Evolutionary conservation across 2,329 filamentous ascomycete genomes (phyloP).

Genomic region (Botrytis squamosa): DNA sequence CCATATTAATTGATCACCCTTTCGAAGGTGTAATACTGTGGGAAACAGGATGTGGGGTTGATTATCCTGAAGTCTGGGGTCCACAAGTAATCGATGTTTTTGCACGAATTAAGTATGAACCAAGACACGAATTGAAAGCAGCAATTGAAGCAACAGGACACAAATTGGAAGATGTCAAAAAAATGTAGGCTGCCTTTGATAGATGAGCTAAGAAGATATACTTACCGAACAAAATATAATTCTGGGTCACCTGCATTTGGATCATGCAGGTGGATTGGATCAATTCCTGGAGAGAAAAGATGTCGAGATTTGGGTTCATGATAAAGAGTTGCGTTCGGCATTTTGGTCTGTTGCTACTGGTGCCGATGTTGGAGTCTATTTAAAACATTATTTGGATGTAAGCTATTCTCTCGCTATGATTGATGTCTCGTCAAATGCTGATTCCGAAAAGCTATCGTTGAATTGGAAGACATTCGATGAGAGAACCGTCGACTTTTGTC

Average conservation of each 20-base stretch:
- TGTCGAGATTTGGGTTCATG: constrained; percentile 48
- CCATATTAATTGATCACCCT: constrained; percentile 34
- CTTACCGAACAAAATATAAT: constrained; percentile 32
- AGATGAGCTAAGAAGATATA: not conserved
- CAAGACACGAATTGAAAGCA: constrained; percentile 33
- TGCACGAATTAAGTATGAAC: constrained; percentile 36
- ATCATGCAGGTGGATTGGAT: constrained; percentile 49
- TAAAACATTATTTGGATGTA: constrained; percentile 39
- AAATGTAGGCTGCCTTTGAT: constrained; percentile 35
- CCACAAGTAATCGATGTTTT: constrained; percentile 43
- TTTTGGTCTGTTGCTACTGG: constrained; percentile 47
- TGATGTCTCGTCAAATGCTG: not conserved
- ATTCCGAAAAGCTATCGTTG: constrained; percentile 34
- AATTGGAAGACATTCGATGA: constrained; percentile 48
- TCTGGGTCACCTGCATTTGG: constrained; percentile 48
- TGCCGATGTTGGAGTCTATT: constrained; percentile 44
- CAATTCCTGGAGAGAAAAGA: constrained; percentile 44
- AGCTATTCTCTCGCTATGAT: not conserved
- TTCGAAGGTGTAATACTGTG: constrained; percentile 34
- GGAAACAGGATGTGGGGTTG: constrained; percentile 34
- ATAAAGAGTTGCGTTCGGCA: constrained; percentile 47
- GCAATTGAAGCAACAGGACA: constrained; percentile 43
- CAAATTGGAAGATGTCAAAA: constrained; percentile 47
- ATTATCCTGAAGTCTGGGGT: constrained; percentile 38
- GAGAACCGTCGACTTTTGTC: constrained; percentile 42